These are phyloP conservation scores for Cytospora piceicola DNA, from an alignment of 2,329 filamentous ascomycete species.

Conservation along the genomic window DNA sequence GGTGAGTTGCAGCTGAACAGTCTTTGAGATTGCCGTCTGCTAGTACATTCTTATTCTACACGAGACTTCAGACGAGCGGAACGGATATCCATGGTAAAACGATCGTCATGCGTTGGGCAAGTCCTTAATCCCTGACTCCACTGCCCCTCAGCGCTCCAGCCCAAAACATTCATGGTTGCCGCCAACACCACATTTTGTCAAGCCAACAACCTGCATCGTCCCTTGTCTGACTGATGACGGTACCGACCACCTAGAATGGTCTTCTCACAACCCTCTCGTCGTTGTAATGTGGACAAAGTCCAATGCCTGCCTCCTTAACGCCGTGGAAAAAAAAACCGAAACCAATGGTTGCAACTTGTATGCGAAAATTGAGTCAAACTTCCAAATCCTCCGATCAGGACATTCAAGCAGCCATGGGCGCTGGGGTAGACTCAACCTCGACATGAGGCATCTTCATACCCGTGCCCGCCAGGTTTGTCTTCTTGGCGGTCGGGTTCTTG, in stretches of 20 bases:
- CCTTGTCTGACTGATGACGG: background rate
- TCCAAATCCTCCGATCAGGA: background rate
- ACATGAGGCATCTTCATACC: constrained; percentile 66
- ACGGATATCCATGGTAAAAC: background rate
- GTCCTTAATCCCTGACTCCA: background rate
- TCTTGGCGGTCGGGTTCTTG: constrained; percentile 78
- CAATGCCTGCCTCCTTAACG: constrained; percentile 22
- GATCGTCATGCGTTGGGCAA: background rate
- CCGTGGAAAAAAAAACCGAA: too few species aligned
- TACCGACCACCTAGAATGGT: background rate
- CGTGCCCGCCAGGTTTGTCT: constrained; percentile 78
- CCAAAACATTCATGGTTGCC: background rate
- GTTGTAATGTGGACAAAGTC: constrained; percentile 14
- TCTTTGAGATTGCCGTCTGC: background rate
- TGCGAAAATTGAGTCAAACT: background rate
- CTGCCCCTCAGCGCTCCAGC: background rate
- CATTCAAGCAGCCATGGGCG: constrained; percentile 31
- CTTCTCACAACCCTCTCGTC: background rate
- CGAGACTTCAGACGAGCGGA: background rate
- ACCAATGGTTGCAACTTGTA: constrained; percentile 12
- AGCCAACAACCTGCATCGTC: background rate
- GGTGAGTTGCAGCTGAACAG: background rate
- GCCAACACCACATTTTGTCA: background rate
- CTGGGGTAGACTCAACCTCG: constrained; percentile 43
- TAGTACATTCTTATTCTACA: background rate